A percentile compares a stretch with the other conserved stretches of the same genome.
Conservation (phyloP, 345 rosid species). For the Arabis alpina region DNA sequence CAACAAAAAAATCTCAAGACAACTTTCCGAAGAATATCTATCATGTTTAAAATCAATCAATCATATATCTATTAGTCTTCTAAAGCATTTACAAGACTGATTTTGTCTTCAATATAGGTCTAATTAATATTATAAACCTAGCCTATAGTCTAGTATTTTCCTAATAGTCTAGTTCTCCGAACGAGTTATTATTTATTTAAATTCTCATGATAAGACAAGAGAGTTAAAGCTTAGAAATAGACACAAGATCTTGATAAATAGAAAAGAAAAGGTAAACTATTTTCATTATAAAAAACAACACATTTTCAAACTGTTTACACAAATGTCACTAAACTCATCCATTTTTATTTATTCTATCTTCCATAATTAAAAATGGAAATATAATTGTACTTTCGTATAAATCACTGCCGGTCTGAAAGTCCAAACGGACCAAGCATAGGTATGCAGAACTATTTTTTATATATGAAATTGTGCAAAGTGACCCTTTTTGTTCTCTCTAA, state of each 20-base stretch:
- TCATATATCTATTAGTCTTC: constrained; percentile 9
- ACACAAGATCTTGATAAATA: not conserved
- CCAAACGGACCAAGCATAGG: no score
- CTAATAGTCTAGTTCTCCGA: not conserved
- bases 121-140: constrained; percentile 6
- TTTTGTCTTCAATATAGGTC: constrained; percentile 12
- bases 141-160: not conserved
- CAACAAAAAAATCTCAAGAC: constrained; percentile 17
- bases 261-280: not conserved
- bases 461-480: no score
- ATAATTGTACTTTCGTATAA: no score
- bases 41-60: constrained; percentile 11
- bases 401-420: no score
- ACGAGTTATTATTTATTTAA: not conserved
- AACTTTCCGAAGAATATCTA: constrained; percentile 34
- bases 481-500: no score
- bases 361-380: no score
- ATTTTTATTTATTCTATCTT: not conserved
- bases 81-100: constrained; percentile 25
- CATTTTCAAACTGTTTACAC: not conserved
- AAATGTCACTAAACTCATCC: not conserved
- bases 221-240: not conserved
- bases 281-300: not conserved
- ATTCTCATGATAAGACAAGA: not conserved
- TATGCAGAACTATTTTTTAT: no score